Percentiles rank a stretch among this genome's conserved stretches.
phyloP scores from a whole-genome alignment of 495 filamentous ascomycete species.

The Bacidia rubella region DNA sequence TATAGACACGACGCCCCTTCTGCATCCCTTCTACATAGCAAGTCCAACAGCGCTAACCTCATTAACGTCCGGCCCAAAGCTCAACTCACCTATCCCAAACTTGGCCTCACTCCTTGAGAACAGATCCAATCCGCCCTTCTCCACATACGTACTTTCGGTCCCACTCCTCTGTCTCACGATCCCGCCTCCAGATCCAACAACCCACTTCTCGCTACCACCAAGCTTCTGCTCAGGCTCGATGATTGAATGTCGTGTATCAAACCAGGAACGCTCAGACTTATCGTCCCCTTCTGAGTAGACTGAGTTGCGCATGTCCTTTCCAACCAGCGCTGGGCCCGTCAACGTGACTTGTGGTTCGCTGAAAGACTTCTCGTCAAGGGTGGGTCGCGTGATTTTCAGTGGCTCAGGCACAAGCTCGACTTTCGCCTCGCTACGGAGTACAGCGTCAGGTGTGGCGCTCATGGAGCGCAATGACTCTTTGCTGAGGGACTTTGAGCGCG shows the following conservation, averaged over 20 bases:
- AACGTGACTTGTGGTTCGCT: too few species aligned
- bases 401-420: too few species aligned
- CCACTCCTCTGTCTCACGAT: neutral
- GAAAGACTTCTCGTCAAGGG: neutral
- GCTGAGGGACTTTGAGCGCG: constrained; percentile 1
- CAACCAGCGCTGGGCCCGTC: too few species aligned
- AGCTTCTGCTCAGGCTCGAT: neutral
- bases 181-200: neutral
- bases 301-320: too few species aligned
- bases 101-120: too few species aligned
- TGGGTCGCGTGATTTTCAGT: neutral
- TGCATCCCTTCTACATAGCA: neutral
- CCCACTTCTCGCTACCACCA: neutral
- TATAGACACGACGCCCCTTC: too few species aligned
- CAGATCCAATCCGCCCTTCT: too few species aligned
- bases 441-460: neutral
- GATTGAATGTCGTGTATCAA: neutral
- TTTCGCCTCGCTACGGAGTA: neutral
- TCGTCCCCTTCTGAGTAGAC: too few species aligned
- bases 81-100: too few species aligned
- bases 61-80: neutral
- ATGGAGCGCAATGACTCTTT: neutral
- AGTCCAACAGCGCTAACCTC: neutral
- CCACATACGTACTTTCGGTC: neutral
- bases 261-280: neutral